Evolutionary conservation across 139 green algal genomes (phyloP).

Genomic region (Pseudopediastrum boryanum): DNA sequence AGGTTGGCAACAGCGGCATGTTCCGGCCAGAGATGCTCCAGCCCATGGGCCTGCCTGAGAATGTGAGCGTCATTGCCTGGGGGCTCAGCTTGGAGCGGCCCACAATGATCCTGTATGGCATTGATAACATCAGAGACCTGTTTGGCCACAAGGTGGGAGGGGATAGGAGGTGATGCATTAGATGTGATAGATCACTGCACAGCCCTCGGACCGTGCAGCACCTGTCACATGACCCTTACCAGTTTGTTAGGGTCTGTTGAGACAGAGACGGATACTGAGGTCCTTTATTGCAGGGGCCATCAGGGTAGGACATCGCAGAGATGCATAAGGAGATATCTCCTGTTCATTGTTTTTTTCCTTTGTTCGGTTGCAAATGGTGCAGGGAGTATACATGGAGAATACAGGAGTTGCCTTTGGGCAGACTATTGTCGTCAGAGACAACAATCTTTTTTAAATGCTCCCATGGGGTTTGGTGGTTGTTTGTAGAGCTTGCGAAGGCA

Average conservation of each 20-base stretch:
- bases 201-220: too few relatives aligned
- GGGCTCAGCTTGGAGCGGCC: constrained; percentile 92
- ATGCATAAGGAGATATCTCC: not conserved
- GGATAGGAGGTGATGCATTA: not conserved
- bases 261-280: not conserved
- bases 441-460: too few relatives aligned
- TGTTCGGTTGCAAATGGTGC: not conserved
- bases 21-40: constrained; percentile 98
- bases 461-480: too few relatives aligned
- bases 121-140: constrained; percentile 99
- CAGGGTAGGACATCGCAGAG: not conserved
- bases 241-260: not conserved
- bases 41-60: constrained; percentile 97
- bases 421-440: too few relatives aligned
- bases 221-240: too few relatives aligned
- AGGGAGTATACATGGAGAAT: too few relatives aligned
- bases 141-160: constrained; percentile 93
- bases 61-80: constrained; percentile 98
- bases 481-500: too few relatives aligned
- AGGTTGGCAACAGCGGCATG: constrained; percentile 97
- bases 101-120: constrained; percentile 99
- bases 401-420: too few relatives aligned
- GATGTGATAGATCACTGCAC: too few relatives aligned
- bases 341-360: not conserved
- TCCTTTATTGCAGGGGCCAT: not conserved